phyloP scores from a whole-genome alignment of 768 basidiomycete species.

The Lentinula sp. region DNA sequence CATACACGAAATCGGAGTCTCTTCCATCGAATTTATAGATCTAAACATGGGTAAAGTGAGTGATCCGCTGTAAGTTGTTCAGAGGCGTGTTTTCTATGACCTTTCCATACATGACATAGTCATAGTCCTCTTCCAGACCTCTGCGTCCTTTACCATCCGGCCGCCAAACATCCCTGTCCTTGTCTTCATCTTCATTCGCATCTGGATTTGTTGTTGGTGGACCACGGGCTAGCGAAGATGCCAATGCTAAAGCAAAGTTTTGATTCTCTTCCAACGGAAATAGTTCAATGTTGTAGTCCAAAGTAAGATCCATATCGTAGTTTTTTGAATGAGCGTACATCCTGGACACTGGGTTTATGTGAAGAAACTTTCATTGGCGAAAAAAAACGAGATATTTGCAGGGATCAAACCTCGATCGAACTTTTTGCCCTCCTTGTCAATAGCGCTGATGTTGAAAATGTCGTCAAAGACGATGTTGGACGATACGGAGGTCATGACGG shows the following conservation, averaged over 20 bases:
- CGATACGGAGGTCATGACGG: constrained; percentile 46
- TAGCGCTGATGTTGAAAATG: constrained; percentile 78
- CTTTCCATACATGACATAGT: constrained; percentile 99
- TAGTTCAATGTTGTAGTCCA: constrained; percentile 93
- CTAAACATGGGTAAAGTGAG: constrained; percentile 30
- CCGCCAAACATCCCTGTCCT: constrained; percentile 77
- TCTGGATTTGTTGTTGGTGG: constrained; percentile 43
- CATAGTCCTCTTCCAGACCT: constrained; percentile 91
- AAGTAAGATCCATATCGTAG: constrained; percentile 85
- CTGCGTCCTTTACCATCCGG: constrained; percentile 77
- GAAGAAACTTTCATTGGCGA: not conserved
- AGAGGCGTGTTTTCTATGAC: constrained; percentile 31
- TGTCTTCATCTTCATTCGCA: constrained; percentile 55
- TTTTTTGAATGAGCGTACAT: constrained; percentile 87
- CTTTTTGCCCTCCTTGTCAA: constrained; percentile 92
- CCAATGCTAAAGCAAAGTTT: constrained; percentile 79
- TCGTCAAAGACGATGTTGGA: constrained; percentile 90
- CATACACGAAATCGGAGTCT: constrained; percentile 80
- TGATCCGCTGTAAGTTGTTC: not conserved
- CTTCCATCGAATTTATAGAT: constrained; percentile 96
- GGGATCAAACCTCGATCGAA: constrained; percentile 84
- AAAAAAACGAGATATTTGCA: not conserved
- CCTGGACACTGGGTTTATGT: constrained; percentile 66
- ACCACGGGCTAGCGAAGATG: constrained; percentile 67
- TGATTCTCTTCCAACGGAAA: constrained; percentile 67